Evolutionary conservation across 768 basidiomycete genomes (phyloP).

Genomic region (Tulasnella sp.): DNA sequence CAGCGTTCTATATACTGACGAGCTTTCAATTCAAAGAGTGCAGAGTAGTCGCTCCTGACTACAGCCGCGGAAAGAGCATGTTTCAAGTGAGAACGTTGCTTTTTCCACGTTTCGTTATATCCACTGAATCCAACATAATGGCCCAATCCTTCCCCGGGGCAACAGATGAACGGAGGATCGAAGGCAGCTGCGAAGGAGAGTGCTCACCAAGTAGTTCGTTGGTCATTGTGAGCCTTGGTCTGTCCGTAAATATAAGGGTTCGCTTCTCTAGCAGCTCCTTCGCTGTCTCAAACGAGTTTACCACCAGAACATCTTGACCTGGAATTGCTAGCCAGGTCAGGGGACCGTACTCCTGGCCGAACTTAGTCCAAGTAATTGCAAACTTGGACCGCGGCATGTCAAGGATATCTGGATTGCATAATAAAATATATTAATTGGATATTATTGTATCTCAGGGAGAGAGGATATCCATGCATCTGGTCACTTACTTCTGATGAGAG

Average conservation of each 20-base stretch:
- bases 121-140: too few species aligned
- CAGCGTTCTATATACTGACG: background rate
- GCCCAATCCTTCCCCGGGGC: too few species aligned
- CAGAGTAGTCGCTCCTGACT: background rate
- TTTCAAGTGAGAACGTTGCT: background rate
- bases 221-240: background rate
- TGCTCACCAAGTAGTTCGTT: background rate
- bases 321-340: background rate
- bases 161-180: background rate
- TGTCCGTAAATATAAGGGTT: background rate
- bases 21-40: background rate
- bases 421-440: background rate
- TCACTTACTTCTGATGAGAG: background rate
- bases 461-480: background rate
- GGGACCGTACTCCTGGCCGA: background rate
- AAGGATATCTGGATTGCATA: background rate
- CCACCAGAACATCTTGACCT: background rate
- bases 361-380: background rate
- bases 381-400: background rate
- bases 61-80: background rate
- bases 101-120: background rate
- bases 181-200: background rate
- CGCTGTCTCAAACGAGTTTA: background rate
- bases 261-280: conserved; percentile 4
- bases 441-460: too few species aligned